Conservation (phyloP, 1,139 yeast genomes). For the Hemisphaericaspora xylofermentans region DNA sequence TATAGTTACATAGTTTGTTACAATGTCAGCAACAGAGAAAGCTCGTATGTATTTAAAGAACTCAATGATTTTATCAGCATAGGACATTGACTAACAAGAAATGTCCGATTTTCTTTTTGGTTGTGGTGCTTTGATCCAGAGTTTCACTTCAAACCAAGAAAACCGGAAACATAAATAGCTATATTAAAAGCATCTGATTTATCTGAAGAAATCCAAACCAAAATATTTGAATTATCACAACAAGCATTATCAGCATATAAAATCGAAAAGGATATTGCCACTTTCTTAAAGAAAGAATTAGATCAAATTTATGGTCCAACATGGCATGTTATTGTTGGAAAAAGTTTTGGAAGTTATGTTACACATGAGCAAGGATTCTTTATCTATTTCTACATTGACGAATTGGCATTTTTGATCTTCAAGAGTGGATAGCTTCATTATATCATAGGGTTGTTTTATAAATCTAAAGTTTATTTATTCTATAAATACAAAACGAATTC, state of each 20-base stretch:
- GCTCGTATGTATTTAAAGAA: conserved; percentile 1
- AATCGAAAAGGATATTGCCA: conserved; percentile 76
- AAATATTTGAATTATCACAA: conserved; percentile 57
- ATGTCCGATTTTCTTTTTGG: neutral
- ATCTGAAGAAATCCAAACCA: conserved; percentile 58
- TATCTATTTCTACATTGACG: conserved; percentile 80
- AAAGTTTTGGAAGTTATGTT: conserved; percentile 89
- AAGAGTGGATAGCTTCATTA: conserved; percentile 77
- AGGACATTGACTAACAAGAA: neutral
- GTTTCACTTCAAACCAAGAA: neutral
- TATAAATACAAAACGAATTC: neutral
- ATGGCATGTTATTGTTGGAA: conserved; percentile 96
- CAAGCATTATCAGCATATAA: conserved; percentile 45
- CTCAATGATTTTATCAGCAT: neutral
- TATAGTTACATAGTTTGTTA: neutral
- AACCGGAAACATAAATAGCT: conserved; percentile 23
- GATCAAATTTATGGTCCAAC: conserved; percentile 67
- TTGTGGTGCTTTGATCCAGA: neutral
- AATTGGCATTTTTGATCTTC: conserved; percentile 76
- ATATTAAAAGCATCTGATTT: conserved; percentile 49
- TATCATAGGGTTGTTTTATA: too few relatives aligned
- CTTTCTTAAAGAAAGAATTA: conserved; percentile 71
- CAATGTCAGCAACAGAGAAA: conserved; percentile 3
- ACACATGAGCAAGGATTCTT: conserved; percentile 88
- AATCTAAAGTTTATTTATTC: conserved; percentile 6